Conservation (phyloP, 108 stramenopile genomes). For the Fragilariopsis cylindrus region DNA sequence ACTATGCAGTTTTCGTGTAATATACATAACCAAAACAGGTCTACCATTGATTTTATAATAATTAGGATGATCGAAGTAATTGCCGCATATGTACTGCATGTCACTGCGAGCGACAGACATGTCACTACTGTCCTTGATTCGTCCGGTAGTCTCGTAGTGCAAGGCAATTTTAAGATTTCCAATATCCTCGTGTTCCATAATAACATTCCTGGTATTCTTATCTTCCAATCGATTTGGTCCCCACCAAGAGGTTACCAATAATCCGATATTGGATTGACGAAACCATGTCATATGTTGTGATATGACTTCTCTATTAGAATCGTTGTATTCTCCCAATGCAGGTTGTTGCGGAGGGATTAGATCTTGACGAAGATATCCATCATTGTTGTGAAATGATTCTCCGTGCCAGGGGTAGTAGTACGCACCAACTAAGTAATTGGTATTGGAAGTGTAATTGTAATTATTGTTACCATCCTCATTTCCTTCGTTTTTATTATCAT, state of each 20-base stretch:
- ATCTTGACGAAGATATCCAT: slow-evolving; percentile 42
- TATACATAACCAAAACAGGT: slow-evolving; percentile 47
- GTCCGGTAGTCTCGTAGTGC: slow-evolving; percentile 40
- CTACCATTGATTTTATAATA: slow-evolving; percentile 43
- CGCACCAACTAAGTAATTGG: slow-evolving; percentile 10
- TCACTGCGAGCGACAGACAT: slow-evolving; percentile 19
- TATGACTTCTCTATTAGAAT: slow-evolving; percentile 35
- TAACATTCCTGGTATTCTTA: slow-evolving; percentile 37
- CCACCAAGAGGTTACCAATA: slow-evolving; percentile 55
- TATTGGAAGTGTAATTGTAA: slow-evolving; percentile 16
- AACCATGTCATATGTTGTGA: slow-evolving; percentile 49
- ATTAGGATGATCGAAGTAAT: slow-evolving; percentile 50
- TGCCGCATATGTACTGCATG: slow-evolving; percentile 28
- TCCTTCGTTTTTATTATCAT: not conserved
- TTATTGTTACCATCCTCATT: not conserved
- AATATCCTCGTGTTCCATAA: slow-evolving; percentile 33
- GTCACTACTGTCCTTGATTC: slow-evolving; percentile 21
- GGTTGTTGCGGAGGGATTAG: slow-evolving; percentile 38
- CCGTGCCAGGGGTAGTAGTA: slow-evolving; percentile 20
- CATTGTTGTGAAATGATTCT: slow-evolving; percentile 37
- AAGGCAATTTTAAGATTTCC: slow-evolving; percentile 42
- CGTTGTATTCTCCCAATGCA: slow-evolving; percentile 50
- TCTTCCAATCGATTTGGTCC: slow-evolving; percentile 35
- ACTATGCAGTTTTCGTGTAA: slow-evolving; percentile 29
- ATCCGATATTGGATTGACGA: slow-evolving; percentile 47